phyloP scores from a whole-genome alignment of 139 green algal species.

The Nannochloris sp. region DNA sequence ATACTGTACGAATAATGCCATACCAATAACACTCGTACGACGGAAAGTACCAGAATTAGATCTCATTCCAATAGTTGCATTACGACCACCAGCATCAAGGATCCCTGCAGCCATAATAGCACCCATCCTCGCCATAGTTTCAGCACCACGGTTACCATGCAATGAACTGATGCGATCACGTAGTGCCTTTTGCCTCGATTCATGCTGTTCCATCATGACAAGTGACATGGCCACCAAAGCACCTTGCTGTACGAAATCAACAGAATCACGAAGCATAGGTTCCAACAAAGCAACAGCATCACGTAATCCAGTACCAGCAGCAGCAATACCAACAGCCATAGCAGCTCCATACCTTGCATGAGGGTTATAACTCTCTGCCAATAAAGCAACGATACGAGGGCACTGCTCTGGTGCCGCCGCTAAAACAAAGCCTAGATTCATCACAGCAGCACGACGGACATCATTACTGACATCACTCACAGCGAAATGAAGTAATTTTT shows the following conservation, averaged over 20 bases:
- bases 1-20: constrained; percentile 94
- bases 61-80: constrained; percentile 77
- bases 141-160: constrained; percentile 88
- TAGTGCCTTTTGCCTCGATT: constrained; percentile 40
- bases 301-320: constrained; percentile 69
- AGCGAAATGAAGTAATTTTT: constrained; percentile 94
- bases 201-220: constrained; percentile 83
- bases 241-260: constrained; percentile 52
- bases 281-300: constrained; percentile 83
- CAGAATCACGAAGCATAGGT: constrained; percentile 51
- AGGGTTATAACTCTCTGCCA: constrained; percentile 95
- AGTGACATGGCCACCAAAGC: constrained; percentile 87
- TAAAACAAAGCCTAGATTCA: constrained; percentile 93
- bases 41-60: constrained; percentile 63
- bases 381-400: constrained; percentile 84
- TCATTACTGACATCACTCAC: constrained; percentile 94
- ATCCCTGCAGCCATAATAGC: constrained; percentile 92
- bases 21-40: constrained; percentile 75
- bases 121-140: constrained; percentile 79
- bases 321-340: constrained; percentile 93
- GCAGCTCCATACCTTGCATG: constrained; percentile 88
- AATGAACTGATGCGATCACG: constrained; percentile 74
- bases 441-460: constrained; percentile 82
- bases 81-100: constrained; percentile 90
- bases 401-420: constrained; percentile 78